phyloP scores from a whole-genome alignment of 495 filamentous ascomycete species.

The Astrothelium subdiscretum region DNA sequence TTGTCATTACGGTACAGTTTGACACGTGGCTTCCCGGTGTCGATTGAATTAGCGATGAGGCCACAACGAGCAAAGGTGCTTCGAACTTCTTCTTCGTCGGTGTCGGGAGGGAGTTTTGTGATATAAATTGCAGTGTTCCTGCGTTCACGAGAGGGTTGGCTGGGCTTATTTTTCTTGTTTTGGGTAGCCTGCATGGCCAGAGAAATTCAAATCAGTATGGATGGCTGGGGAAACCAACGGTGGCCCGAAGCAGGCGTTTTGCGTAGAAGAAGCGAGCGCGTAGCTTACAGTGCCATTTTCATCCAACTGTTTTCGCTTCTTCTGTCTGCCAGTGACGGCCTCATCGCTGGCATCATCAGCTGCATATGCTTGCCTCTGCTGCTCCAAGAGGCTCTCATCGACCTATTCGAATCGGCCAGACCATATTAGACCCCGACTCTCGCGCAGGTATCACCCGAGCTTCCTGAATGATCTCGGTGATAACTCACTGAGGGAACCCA shows the following conservation, averaged over 20 bases:
- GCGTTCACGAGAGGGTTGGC: conserved; percentile 21
- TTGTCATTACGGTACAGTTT: conserved; percentile 81
- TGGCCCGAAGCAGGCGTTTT: background rate
- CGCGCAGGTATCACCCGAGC: background rate
- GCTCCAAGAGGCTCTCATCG: conserved; percentile 67
- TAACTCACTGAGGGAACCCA: conserved; percentile 42
- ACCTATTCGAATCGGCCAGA: conserved; percentile 30
- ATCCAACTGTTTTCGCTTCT: conserved; percentile 63
- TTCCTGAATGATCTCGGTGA: background rate
- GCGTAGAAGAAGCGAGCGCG: background rate
- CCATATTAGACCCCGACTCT: background rate
- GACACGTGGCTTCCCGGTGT: conserved; percentile 71
- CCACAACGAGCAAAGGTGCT: conserved; percentile 67
- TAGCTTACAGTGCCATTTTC: conserved; percentile 13
- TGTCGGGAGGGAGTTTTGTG: conserved; percentile 70
- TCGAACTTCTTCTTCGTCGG: conserved; percentile 56
- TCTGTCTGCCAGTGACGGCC: conserved; percentile 39
- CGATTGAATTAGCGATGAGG: conserved; percentile 88
- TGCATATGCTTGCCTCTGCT: conserved; percentile 67
- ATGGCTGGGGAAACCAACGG: background rate
- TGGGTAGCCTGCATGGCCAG: background rate
- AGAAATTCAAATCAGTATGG: background rate
- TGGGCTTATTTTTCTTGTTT: conserved; percentile 37
- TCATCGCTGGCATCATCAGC: conserved; percentile 55
- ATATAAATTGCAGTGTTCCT: conserved; percentile 83